Evolutionary conservation across 106 monocot genomes (phyloP), one percentile per base, ranked within the genome.

Genomic region (Phalaenopsis equestris): DNA sequence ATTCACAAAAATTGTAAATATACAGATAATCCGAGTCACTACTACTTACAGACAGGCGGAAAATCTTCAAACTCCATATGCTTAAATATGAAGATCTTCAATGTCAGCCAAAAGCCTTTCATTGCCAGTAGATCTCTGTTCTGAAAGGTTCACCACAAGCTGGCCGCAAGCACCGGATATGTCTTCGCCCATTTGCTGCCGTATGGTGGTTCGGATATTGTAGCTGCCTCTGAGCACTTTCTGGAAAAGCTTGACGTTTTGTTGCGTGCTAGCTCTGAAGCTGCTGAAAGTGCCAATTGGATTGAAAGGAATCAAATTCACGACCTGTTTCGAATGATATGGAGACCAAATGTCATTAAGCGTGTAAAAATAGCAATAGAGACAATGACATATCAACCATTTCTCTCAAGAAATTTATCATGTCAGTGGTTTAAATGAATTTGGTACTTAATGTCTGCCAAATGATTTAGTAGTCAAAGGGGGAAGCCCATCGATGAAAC

Each of bases 131-230:
- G 97, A 86, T 85, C 89, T 90, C 77, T 89, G 86, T 41, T 85
- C 82, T 0, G 94, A 84, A 14, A 87, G 84, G 81, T 88, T 91
- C 56, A 99, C 83, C 5, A 99, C 93, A 78, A 99, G 84, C 84
- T 99, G 99, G 19, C 99, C 99, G 74, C 99, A 99, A 78, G 99
- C 99, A 78, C 99, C 99, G 79, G 90, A 88, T 48, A 99, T 99
- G 83, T 99, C 99, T 83, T 95, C 91, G 47, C 99, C 99, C 99
- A 95, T 99, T 58, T 93, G 76, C 65, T 91, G 83, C 2, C 99
- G 85, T 68, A 99, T 46, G 11, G 99, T 99, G 12, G 99, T 99
- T 41, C 99, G 87, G 76, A 95, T 95, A 57, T 91, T 86, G 56
- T 95, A 95, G 7, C 72, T 72, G 19, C 91, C 88, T 82, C 95